Base-by-base conservation (phyloP, 106 monocot genomes). In the Alisma plantagoaquatica region DNA sequence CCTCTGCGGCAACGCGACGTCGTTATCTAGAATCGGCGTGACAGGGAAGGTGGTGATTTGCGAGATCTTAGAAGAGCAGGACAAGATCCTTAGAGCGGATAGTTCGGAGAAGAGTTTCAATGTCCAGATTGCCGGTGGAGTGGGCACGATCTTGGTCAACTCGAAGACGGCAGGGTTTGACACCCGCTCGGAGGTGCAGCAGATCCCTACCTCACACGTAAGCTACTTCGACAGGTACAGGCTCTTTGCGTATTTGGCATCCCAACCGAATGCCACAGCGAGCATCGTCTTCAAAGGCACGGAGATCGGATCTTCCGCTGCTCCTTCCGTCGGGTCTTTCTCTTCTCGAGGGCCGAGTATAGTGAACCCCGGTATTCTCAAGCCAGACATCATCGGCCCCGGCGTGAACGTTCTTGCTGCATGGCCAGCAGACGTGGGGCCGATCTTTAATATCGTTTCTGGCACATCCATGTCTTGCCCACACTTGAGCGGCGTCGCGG, bases 211-310 rank as follows among this genome's bases (percentile, higher is more conserved):
- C 2, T 57, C 56, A 8, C 12, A 57, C 10, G 38, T 57, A 15
- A 57, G 12, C 4, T 57, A 10, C 56, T 14, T 16, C 14, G 41
- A 42, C 23, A 14, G 22, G 41, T 23, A 1, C 15, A 57, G 4
- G 11, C 35, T 57, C 10, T 4, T 10, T 8, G 10, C 4, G 1
- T 59, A 59, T 31, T 12, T 44, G 27, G 18, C n/a, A n/a, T n/a
- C n/a, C n/a, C n/a, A n/a, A n/a, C 19, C 59, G 10, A 60, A 55
- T 18, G 70, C 77, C 0, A 58, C 31, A 3, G 73, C 77, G 0
- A 10, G 62, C 1, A 60, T 83, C 12, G 4, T 45, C 2, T 78
- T 71, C 49, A 42, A 41, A 17, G 77, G 82, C n/a, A 64, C 71
- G 5, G 2, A 16, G 45, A 41, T 63, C 1, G 55, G 51, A 12